Base-by-base conservation (phyloP, 371 early-diverging fungal genomes). In the Cokeromyces recurvatus region DNA sequence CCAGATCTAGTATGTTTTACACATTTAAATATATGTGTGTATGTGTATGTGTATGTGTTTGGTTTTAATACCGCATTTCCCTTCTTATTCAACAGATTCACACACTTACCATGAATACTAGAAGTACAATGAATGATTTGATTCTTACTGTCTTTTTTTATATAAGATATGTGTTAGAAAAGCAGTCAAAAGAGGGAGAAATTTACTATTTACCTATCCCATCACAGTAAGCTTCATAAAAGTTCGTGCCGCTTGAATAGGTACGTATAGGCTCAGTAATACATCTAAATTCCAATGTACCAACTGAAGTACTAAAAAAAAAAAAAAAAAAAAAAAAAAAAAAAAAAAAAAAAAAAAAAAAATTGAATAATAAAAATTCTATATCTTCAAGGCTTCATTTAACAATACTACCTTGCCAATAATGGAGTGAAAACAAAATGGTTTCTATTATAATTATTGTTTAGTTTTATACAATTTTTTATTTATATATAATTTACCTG, bases 391-490 rank as follows among this genome's bases (percentile, higher is more conserved):
- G 15, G 17, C 20, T 20, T 15, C 15, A 24, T 12, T 38, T 23
- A 15, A 29, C n/a, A 7, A 9, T 11, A 25, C 38, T 41, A 64
- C 64, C 64, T 64, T 12, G 91, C 87, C 25, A 92, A 68, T 43
- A 92, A 55, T 21, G 91, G 91, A 25, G 90, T 91, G 55, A 92
- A 90, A 6, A 89, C 67, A 59, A 89, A 91, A 60, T 90, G 82
- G 57, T 90, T 89, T 55, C 86, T 68, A 48, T 49, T 49, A 17
- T 14, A 17, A 32, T 14, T 14, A 15, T 11, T 11, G 15, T 34
- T 34, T 9, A 4, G 14, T 6, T 34, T 15, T 14, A 34, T 11
- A 34, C 4, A n/a, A 5, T 14, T 9, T 34, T 15, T 34, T 4
- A 4, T 34, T 2, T 21, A 14, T 19, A 16, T 42, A 2, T 17